Percentiles rank a stretch among this genome's conserved stretches.
These are phyloP conservation scores for Cystobasidiaceae sp. DNA, from an alignment of 1,284 basidiomycete species.

Conservation along the genomic window DNA sequence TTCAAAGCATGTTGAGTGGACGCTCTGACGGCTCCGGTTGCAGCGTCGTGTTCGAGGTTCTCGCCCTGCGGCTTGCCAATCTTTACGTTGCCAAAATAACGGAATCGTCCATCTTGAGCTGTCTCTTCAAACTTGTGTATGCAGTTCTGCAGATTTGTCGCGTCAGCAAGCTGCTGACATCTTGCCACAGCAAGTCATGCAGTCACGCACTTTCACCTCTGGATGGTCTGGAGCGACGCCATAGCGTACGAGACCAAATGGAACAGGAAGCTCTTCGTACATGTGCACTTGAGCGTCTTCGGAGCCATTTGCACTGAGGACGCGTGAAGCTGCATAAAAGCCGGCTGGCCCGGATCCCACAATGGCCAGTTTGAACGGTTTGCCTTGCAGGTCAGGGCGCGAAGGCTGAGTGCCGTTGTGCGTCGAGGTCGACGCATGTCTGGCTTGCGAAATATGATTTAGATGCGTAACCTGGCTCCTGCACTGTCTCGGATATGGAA, in stretches of 20 bases:
- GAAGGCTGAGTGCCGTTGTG: too few species aligned
- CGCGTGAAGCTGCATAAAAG: slow-evolving; percentile 83
- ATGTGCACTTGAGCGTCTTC: slow-evolving; percentile 66
- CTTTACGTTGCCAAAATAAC: slow-evolving; percentile 89
- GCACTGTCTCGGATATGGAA: too few species aligned
- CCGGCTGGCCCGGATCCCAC: slow-evolving; percentile 88
- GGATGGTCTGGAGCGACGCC: slow-evolving; percentile 99
- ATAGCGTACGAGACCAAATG: slow-evolving; percentile 90
- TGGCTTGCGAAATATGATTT: too few species aligned
- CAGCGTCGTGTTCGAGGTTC: slow-evolving; percentile 13
- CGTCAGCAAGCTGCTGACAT: not conserved
- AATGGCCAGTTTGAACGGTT: slow-evolving; percentile 62
- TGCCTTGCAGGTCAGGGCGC: slow-evolving; percentile 23
- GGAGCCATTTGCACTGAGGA: slow-evolving; percentile 57
- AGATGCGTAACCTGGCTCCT: too few species aligned
- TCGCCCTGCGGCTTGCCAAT: slow-evolving; percentile 51
- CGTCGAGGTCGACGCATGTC: too few species aligned
- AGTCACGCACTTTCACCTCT: slow-evolving; percentile 77
- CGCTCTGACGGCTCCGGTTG: slow-evolving; percentile 7
- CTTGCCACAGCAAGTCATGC: not conserved
- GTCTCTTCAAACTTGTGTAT: slow-evolving; percentile 86
- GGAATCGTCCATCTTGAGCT: slow-evolving; percentile 67
- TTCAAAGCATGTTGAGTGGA: slow-evolving; percentile 54
- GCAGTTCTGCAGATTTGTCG: slow-evolving; percentile 68
- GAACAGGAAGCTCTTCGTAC: slow-evolving; percentile 88